Evolutionary conservation across 495 filamentous ascomycete genomes (phyloP), one percentile per base, ranked within the genome.

Genomic region (Pseudoneurospora amorphoporcata): DNA sequence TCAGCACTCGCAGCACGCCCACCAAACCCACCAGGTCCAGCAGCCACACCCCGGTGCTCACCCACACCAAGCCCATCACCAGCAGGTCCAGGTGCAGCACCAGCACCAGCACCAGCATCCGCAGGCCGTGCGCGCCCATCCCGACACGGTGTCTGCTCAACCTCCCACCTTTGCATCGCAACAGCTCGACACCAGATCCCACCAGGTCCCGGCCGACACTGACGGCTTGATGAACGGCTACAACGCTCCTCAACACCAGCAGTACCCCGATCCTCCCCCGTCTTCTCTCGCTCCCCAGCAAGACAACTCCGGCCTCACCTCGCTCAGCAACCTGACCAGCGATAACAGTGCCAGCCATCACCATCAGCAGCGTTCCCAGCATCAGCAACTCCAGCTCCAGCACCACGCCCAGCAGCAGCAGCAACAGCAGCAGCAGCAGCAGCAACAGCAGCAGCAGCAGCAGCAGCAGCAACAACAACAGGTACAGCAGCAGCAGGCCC

Each of bases 221-320:
- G 76, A 79, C 70, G 73, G 71, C 65, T 76, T 80, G 75, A 79
- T 81, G 78, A 78, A 74, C 74, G 75, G 76, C 75, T 81, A 80
- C 75, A 76, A 68, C 72, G 65, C 75, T 75, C 70, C 71, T 37
- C 75, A 72, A 42, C 79, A 80, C 69, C 47, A 68, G 29, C 78
- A 80, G 45, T 80, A 80, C 47, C 77, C 77, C 12, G 78, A 81
- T n/a, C 72, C 77, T 37, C 72, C 76, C 29, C 39, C 77, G 9
- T 75, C 77, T 2, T 65, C 53, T 65, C 76, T 79, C 70, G 76
- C 74, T 40, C 68, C 75, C 12, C 77, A 77, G 68, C 72, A 74
- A 68, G 79, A 80, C 72, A 71, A 73, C 14, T 72, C 77, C 47
- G 72, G 73, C 71, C 69, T 80, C 35, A 70, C 38, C 76, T 74